phyloP scores from a whole-genome alignment of 352 stramenopile genomes.

The Globisporangium radiosum region DNA sequence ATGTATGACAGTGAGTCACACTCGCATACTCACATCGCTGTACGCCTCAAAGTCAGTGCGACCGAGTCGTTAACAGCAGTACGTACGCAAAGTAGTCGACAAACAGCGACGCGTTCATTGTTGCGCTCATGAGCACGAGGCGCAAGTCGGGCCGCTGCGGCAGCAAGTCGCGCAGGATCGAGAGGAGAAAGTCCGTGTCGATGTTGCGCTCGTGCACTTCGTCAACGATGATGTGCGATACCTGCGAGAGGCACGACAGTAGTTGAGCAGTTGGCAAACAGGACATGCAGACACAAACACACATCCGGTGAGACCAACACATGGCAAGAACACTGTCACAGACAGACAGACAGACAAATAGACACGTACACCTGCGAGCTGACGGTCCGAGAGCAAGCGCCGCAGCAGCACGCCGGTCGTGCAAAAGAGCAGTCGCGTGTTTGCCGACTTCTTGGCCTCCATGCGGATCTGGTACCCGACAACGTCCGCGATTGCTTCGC shows the following conservation, averaged over 20 bases:
- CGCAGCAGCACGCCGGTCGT: conserved; percentile 95
- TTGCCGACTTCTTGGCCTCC: conserved; percentile 84
- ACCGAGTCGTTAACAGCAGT: background rate
- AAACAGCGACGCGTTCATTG: conserved; percentile 89
- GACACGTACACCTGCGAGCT: conserved; percentile 62
- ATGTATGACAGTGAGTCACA: too few species aligned
- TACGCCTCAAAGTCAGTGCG: too few species aligned
- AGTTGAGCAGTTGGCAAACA: background rate
- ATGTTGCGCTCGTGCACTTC: conserved; percentile 97
- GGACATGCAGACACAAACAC: background rate
- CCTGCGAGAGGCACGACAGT: conserved; percentile 9
- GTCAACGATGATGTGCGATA: conserved; percentile 98
- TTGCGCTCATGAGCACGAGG: conserved; percentile 96
- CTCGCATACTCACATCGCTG: too few species aligned
- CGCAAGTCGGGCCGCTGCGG: conserved; percentile 70
- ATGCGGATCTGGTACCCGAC: conserved; percentile 96
- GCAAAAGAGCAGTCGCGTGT: conserved; percentile 93
- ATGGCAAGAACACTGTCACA: background rate
- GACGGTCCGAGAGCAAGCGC: conserved; percentile 87
- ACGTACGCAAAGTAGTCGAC: conserved; percentile 80
- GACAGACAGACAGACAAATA: background rate
- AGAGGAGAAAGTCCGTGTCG: conserved; percentile 95
- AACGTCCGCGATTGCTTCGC: conserved; percentile 77
- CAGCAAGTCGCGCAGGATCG: conserved; percentile 85
- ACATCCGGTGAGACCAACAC: background rate